phyloP scores from a whole-genome alignment of 1,139 yeast genomes.

The Protomyces pachydermus region DNA sequence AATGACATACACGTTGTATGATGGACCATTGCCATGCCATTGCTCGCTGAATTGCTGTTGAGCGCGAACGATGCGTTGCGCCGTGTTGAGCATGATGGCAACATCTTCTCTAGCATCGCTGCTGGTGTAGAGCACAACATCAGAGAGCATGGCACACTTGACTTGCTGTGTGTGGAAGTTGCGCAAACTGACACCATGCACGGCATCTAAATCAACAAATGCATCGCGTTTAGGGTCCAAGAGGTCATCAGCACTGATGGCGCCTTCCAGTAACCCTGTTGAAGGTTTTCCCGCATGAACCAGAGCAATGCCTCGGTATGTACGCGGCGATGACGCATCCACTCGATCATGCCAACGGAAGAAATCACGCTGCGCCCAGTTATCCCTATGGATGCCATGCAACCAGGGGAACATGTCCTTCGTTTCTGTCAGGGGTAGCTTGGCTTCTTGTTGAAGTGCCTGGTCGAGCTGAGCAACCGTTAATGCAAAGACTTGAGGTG shows the following conservation, averaged over 20 bases:
- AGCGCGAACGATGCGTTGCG: constrained; percentile 7
- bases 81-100: constrained; percentile 26
- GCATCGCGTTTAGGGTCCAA: constrained; percentile 41
- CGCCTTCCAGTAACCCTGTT: constrained; percentile 54
- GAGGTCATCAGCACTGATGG: constrained; percentile 58
- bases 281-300: background rate
- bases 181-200: constrained; percentile 61
- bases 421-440: constrained; percentile 61
- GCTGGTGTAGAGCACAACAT: constrained; percentile 57
- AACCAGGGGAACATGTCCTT: constrained; percentile 81
- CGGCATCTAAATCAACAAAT: constrained; percentile 59
- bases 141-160: constrained; percentile 63
- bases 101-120: constrained; percentile 33
- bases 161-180: constrained; percentile 74
- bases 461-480: constrained; percentile 36
- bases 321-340: constrained; percentile 1
- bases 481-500: constrained; percentile 34
- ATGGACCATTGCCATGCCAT: constrained; percentile 5
- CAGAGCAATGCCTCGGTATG: constrained; percentile 2
- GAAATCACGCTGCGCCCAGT: constrained; percentile 39
- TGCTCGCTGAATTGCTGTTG: background rate
- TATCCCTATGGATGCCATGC: constrained; percentile 54
- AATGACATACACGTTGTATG: constrained; percentile 31
- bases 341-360: constrained; percentile 25
- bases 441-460: constrained; percentile 38